phyloP scores from a whole-genome alignment of 177 flowering plant species.

The Vitis hybrid region DNA sequence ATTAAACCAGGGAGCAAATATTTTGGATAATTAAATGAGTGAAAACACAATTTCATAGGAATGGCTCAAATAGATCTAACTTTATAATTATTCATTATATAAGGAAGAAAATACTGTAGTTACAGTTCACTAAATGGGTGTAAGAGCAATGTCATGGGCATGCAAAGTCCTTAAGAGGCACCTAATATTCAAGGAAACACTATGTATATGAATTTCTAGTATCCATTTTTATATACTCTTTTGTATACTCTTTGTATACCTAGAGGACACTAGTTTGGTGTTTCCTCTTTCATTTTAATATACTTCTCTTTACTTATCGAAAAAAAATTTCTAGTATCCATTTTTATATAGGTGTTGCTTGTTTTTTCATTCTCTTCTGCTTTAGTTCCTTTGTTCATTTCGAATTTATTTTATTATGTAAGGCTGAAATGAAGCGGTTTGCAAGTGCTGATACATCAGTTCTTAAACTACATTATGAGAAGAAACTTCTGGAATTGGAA shows the following conservation, averaged over 20 bases:
- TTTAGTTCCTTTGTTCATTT: not conserved
- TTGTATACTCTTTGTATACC: too few relatives aligned
- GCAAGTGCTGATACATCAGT: constrained; percentile 62
- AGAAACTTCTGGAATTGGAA: constrained; percentile 86
- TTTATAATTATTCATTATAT: not conserved
- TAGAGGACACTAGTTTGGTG: too few relatives aligned
- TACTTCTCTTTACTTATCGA: too few relatives aligned
- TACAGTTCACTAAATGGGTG: not conserved
- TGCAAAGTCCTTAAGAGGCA: not conserved
- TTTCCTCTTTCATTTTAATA: too few relatives aligned
- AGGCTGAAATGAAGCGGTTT: constrained; percentile 98
- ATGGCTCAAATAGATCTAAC: not conserved
- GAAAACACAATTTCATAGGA: not conserved
- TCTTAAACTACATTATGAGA: constrained; percentile 92
- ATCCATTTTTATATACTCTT: too few relatives aligned
- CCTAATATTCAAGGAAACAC: not conserved
- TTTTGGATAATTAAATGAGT: not conserved
- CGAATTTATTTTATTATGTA: constrained; percentile 13
- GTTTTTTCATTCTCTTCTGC: not conserved
- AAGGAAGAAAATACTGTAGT: not conserved
- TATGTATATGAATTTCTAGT: too few relatives aligned
- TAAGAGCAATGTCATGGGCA: not conserved
- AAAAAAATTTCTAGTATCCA: too few relatives aligned
- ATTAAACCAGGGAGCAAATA: not conserved
- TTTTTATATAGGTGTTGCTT: not conserved